Base-by-base conservation (phyloP, 2,329 filamentous ascomycete species). In the Bipolaris oryzae region DNA sequence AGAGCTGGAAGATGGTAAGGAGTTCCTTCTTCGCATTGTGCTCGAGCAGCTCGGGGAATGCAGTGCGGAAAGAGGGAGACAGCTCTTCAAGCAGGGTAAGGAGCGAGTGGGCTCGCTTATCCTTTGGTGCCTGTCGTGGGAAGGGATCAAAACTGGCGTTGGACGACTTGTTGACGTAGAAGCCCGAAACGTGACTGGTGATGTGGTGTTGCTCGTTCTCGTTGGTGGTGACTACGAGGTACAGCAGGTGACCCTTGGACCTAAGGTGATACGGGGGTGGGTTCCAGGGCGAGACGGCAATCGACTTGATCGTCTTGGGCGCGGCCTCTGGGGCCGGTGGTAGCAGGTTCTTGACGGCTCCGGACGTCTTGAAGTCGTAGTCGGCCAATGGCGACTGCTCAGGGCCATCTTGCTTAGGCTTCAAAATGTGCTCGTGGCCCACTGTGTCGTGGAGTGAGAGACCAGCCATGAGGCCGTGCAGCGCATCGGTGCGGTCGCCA, bases 141-240 rank as follows among this genome's bases (percentile, higher is more conserved):
- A 87, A 88, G 9, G 95, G 95, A 75, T 98, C 95, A 70, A 99
- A 99, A 78, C 95, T 97, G 79, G 85, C 86, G 78, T 95, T 97
- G 51, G 92, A 95, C 28, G 91, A 97, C 78, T 93, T 96, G 84
- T 96, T 99, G 71, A 98, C 90, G 76, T 89, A 99, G 82, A 99
- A 99, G 18, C 95, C 95, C 13, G 92, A 93, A 48, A 96, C 90
- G 70, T 97, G 92, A 13, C 91, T 87, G 9, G 96, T 99, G 71
- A 99, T 89, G 76, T 97, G 92, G 77, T 90, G 88, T 76, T 96
- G 92, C 79, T 99, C 95, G 61, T 93, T 93, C 78, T 99, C 95
- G 68, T 92, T 94, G 55, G 93, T 98, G 15, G 89, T 94, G 41
- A 95, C 84, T 61, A 92, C 84, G 18, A 99, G 84, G 77, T 99